Evolutionary conservation across 306 rosid species (phyloP).

Genomic region (Cotoneaster glaucophyllus): DNA sequence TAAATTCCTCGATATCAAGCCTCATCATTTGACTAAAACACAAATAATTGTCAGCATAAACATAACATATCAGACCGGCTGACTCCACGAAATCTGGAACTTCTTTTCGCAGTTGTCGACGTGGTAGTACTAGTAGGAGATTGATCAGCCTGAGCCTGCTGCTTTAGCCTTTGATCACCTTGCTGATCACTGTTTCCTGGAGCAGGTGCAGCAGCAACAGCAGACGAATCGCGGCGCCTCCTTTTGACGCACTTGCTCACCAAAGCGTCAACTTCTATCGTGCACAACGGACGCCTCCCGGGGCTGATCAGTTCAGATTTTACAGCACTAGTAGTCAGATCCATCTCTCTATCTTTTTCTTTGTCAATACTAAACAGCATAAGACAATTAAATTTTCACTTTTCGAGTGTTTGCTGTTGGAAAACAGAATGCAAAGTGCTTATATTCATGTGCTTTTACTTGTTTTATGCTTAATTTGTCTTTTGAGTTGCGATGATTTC

Average conservation of each 20-base stretch:
- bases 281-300: conserved; percentile 18
- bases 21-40: not conserved
- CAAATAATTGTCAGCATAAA: not conserved
- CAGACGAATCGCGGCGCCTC: conserved; percentile 37
- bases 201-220: not conserved
- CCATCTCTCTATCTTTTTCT: conserved; percentile 29
- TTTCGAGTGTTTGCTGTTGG: conserved; percentile 8
- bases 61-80: conserved; percentile 23
- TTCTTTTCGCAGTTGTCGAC: conserved; percentile 27
- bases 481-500: conserved; percentile 39
- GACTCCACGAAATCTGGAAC: conserved; percentile 44
- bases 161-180: conserved; percentile 2
- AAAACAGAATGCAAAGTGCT: conserved; percentile 3
- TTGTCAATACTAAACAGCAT: conserved; percentile 8
- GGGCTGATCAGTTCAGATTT: conserved; percentile 28
- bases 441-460: conserved; percentile 10
- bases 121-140: conserved; percentile 9
- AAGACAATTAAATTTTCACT: not conserved
- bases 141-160: conserved; percentile 23
- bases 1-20: not conserved
- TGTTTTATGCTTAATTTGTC: conserved; percentile 28
- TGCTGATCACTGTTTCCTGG: conserved; percentile 18
- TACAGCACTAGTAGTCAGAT: conserved; percentile 14
- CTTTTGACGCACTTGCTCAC: conserved; percentile 38
- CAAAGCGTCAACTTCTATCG: conserved; percentile 30